A percentile compares a stretch with the other conserved stretches of the same genome.
These are phyloP conservation scores for Albugo candida DNA, from an alignment of 352 stramenopile genomes.

Conservation along the genomic window DNA sequence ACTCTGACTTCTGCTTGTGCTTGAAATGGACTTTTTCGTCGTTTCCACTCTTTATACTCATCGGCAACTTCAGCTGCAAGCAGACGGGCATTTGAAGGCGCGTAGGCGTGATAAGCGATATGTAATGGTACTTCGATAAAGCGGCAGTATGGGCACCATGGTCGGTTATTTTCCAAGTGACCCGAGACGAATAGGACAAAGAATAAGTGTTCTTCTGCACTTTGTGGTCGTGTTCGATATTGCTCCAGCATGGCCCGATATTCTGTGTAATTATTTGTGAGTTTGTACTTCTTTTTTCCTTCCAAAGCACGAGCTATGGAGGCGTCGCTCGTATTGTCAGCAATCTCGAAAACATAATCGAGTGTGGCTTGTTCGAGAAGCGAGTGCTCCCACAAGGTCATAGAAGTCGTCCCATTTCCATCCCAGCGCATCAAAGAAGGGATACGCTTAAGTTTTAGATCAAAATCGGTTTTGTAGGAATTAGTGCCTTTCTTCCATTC, in stretches of 20 bases:
- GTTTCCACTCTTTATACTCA: slow-evolving; percentile 42
- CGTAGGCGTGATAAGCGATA: slow-evolving; percentile 53
- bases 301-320: not conserved
- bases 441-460: slow-evolving; percentile 40
- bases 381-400: slow-evolving; percentile 25
- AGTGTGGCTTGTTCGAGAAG: slow-evolving; percentile 32
- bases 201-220: slow-evolving; percentile 1
- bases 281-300: not conserved
- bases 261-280: not conserved
- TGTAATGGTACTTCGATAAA: slow-evolving; percentile 51
- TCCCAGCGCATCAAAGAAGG: slow-evolving; percentile 46
- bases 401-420: slow-evolving; percentile 25
- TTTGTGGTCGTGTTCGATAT: slow-evolving; percentile 16
- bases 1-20: not conserved
- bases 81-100: slow-evolving; percentile 26
- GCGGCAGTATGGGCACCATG: slow-evolving; percentile 68
- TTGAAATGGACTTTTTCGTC: slow-evolving; percentile 12
- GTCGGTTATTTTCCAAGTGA: slow-evolving; percentile 44
- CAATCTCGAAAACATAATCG: slow-evolving; percentile 44
- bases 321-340: slow-evolving; percentile 12
- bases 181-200: slow-evolving; percentile 58
- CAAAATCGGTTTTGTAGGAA: slow-evolving; percentile 27
- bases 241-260: slow-evolving; percentile 15
- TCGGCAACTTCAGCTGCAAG: slow-evolving; percentile 42
- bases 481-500: slow-evolving; percentile 25